A percentile compares a stretch with the other conserved stretches of the same genome.
phyloP scores from a whole-genome alignment of 192 early-diverging fungal genomes.

The Mortierella claussenii region DNA sequence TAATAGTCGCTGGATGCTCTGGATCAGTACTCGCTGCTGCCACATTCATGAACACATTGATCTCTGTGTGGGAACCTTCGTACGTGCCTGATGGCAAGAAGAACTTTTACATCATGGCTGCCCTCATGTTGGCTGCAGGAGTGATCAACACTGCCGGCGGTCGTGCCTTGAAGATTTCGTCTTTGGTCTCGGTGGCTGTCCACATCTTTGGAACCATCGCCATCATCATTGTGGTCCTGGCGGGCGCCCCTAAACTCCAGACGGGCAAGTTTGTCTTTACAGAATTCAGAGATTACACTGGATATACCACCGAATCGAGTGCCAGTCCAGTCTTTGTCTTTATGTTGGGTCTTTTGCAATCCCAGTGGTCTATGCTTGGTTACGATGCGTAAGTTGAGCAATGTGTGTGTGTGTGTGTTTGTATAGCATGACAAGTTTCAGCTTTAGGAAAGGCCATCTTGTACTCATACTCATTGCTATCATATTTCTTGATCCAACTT shows the following conservation, averaged over 20 bases:
- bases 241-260: constrained; percentile 37
- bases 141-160: constrained; percentile 48
- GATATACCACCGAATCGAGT: constrained; percentile 28
- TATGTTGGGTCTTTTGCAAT: constrained; percentile 54
- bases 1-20: constrained; percentile 43
- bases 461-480: background rate
- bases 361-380: constrained; percentile 52
- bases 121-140: constrained; percentile 29
- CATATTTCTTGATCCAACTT: too few species aligned
- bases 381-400: constrained; percentile 41
- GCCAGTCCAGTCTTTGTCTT: constrained; percentile 48
- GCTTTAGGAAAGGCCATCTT: background rate
- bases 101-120: constrained; percentile 48
- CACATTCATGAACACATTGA: constrained; percentile 32
- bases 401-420: background rate
- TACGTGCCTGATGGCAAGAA: constrained; percentile 23
- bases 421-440: background rate
- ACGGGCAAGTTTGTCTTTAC: constrained; percentile 55
- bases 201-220: constrained; percentile 49
- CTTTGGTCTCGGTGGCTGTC: constrained; percentile 37
- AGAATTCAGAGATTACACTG: constrained; percentile 43
- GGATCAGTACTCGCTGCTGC: constrained; percentile 45
- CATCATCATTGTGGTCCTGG: constrained; percentile 33
- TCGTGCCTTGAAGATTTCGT: constrained; percentile 43
- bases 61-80: constrained; percentile 19